A percentile compares a stretch with the other conserved stretches of the same genome.
Evolutionary conservation across 495 filamentous ascomycete species (phyloP).

Genomic region (Talaromyces thailandensis): DNA sequence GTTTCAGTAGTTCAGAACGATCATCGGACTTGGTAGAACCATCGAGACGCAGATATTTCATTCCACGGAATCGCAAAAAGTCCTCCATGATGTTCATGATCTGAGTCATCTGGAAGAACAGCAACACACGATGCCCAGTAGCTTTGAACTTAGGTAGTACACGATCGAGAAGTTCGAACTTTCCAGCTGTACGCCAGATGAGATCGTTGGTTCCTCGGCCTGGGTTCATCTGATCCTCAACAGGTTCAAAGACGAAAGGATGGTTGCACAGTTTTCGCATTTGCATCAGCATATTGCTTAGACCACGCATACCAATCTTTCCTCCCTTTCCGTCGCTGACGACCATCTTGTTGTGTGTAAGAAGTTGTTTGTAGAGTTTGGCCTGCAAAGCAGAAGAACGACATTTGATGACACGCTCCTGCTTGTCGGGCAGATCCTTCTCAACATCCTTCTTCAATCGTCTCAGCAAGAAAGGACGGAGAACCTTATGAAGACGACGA

Average conservation of each 20-base stretch:
- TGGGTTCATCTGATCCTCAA: constrained; percentile 97
- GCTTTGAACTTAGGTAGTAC: constrained; percentile 86
- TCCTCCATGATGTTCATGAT: constrained; percentile 99
- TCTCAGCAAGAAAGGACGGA: constrained; percentile 92
- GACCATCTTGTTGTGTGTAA: constrained; percentile 85
- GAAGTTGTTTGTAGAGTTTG: constrained; percentile 91
- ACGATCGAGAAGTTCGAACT: constrained; percentile 92
- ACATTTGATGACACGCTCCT: constrained; percentile 97
- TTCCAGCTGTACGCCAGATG: constrained; percentile 91
- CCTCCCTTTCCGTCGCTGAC: constrained; percentile 93
- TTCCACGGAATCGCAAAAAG: constrained; percentile 73
- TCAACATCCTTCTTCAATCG: constrained; percentile 99
- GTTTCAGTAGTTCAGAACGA: constrained; percentile 77
- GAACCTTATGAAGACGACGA: constrained; percentile 94
- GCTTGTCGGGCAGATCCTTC: constrained; percentile 96
- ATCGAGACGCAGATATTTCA: constrained; percentile 84
- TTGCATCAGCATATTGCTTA: constrained; percentile 99
- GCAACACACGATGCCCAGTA: constrained; percentile 86
- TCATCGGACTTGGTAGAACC: constrained; percentile 97
- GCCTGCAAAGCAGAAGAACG: constrained; percentile 92
- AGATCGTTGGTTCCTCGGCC: constrained; percentile 77
- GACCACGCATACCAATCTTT: constrained; percentile 87
- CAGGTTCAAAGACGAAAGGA: constrained; percentile 95
- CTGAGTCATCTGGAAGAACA: constrained; percentile 99
- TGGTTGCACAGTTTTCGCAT: constrained; percentile 98